Conservation (phyloP, 2,329 filamentous ascomycete species). For the Pseudogymnoascus sp. region DNA sequence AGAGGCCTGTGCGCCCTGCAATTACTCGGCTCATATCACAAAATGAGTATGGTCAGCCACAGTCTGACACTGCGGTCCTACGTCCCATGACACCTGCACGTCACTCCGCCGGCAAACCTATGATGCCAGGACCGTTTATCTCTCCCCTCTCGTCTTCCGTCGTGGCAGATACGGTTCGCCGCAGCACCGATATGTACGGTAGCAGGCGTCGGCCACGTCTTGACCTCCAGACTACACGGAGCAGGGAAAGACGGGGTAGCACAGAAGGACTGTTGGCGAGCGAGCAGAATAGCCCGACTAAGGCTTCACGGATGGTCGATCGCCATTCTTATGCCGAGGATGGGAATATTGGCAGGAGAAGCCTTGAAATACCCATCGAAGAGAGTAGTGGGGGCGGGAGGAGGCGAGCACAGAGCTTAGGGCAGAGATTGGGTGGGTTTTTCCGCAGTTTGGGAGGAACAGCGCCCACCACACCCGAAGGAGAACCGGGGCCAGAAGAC, state of each 20-base stretch:
- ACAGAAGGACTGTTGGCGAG: background rate
- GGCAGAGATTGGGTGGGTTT: background rate
- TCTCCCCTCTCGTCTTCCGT: conserved; percentile 54
- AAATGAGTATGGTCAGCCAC: conserved; percentile 24
- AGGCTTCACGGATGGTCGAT: background rate
- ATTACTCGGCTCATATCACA: conserved; percentile 24
- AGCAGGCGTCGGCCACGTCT: conserved; percentile 14
- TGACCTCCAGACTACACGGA: background rate
- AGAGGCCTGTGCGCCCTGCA: conserved; percentile 20
- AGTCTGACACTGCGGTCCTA: conserved; percentile 32
- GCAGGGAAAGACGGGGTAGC: background rate
- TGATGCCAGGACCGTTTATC: conserved; percentile 52
- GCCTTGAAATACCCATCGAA: background rate
- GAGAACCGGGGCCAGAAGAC: background rate
- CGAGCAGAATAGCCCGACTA: background rate
- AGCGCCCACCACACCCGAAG: background rate
- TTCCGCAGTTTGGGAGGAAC: background rate
- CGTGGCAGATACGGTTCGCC: conserved; percentile 57
- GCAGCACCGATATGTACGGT: conserved; percentile 36
- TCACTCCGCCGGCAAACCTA: conserved; percentile 42
- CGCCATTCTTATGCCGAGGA: conserved; percentile 1
- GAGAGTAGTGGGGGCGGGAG: background rate
- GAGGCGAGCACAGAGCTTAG: background rate
- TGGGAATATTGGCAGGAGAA: background rate
- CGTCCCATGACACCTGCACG: conserved; percentile 35